A percentile compares a stretch with the other conserved stretches of the same genome.
These are phyloP conservation scores for Ophiocordyceps camponoti-floridani DNA, from an alignment of 2,329 filamentous ascomycete genomes.

Conservation along the genomic window DNA sequence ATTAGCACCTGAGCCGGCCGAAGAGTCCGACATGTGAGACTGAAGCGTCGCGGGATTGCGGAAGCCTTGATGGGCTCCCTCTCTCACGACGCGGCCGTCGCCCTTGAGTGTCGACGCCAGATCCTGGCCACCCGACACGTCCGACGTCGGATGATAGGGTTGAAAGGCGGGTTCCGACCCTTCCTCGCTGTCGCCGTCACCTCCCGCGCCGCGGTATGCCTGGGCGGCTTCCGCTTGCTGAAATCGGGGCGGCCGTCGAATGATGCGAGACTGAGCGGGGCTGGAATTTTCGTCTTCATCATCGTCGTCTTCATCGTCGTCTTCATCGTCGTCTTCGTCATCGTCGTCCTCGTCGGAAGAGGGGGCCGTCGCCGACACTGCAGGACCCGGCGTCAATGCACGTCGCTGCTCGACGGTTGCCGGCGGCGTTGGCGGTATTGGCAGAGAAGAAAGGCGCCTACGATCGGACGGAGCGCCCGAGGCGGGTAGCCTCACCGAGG, in stretches of 20 bases:
- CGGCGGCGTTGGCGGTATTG: slow-evolving; percentile 10
- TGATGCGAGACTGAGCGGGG: slow-evolving; percentile 40
- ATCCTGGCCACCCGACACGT: slow-evolving; percentile 21
- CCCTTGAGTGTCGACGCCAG: slow-evolving; percentile 34
- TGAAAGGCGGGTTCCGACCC: slow-evolving; percentile 39
- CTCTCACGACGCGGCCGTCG: slow-evolving; percentile 17
- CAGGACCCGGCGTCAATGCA: slow-evolving; percentile 15
- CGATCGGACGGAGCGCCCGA: slow-evolving; percentile 13
- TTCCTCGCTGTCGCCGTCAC: slow-evolving; percentile 40
- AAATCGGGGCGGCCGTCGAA: slow-evolving; percentile 38
- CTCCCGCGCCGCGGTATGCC: slow-evolving; percentile 30
- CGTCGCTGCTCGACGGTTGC: slow-evolving; percentile 7
- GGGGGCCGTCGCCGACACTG: slow-evolving; percentile 18
- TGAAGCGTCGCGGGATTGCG: slow-evolving; percentile 20
- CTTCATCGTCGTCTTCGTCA: not conserved
- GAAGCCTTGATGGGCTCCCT: slow-evolving; percentile 10
- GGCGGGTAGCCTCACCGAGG: slow-evolving; percentile 11
- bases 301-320: not conserved
- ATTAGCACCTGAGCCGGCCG: slow-evolving; percentile 31
- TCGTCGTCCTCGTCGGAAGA: slow-evolving; percentile 14
- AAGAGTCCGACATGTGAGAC: slow-evolving; percentile 46
- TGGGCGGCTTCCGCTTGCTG: slow-evolving; percentile 17
- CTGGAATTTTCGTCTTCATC: slow-evolving; percentile 30
- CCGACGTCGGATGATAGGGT: slow-evolving; percentile 21
- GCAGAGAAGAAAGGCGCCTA: slow-evolving; percentile 25